Percentiles rank a stretch among this genome's conserved stretches.
These are phyloP conservation scores for Fusarium decemcellulare DNA, from an alignment of 2,329 filamentous ascomycete species.

Conservation along the genomic window DNA sequence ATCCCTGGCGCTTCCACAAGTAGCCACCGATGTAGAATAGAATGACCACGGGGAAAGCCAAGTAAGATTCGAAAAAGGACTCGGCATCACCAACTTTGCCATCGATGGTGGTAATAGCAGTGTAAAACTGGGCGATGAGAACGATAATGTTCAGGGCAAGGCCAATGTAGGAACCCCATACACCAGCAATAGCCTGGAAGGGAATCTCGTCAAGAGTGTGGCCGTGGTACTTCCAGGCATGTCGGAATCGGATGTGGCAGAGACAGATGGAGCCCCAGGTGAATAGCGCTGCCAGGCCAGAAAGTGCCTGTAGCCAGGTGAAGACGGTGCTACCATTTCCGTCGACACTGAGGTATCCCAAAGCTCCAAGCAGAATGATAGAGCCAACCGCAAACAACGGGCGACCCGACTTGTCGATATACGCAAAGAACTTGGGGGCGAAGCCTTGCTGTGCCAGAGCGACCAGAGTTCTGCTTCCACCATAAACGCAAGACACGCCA, in stretches of 20 bases:
- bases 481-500: slow-evolving; percentile 71
- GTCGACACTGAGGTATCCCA: slow-evolving; percentile 65
- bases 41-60: slow-evolving; percentile 68
- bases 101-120: slow-evolving; percentile 58
- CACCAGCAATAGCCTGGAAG: slow-evolving; percentile 72
- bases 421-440: slow-evolving; percentile 69
- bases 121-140: slow-evolving; percentile 68
- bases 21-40: slow-evolving; percentile 69
- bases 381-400: slow-evolving; percentile 65
- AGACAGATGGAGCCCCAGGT: slow-evolving; percentile 80
- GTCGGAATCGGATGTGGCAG: slow-evolving; percentile 78
- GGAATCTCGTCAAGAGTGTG: slow-evolving; percentile 77
- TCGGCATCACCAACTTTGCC: slow-evolving; percentile 47
- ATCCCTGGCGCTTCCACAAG: slow-evolving; percentile 74
- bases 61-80: slow-evolving; percentile 68
- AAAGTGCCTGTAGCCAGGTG: slow-evolving; percentile 76
- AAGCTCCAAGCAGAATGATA: slow-evolving; percentile 63
- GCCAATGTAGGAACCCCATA: slow-evolving; percentile 76
- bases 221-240: slow-evolving; percentile 73
- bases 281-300: slow-evolving; percentile 75
- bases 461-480: slow-evolving; percentile 70
- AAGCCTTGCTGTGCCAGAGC: slow-evolving; percentile 72
- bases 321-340: slow-evolving; percentile 67
- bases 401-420: slow-evolving; percentile 70
- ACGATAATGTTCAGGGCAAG: slow-evolving; percentile 70